These are phyloP conservation scores for Cladosporium cucumerinum DNA, from an alignment of 2,329 filamentous ascomycete species.

Conservation along the genomic window DNA sequence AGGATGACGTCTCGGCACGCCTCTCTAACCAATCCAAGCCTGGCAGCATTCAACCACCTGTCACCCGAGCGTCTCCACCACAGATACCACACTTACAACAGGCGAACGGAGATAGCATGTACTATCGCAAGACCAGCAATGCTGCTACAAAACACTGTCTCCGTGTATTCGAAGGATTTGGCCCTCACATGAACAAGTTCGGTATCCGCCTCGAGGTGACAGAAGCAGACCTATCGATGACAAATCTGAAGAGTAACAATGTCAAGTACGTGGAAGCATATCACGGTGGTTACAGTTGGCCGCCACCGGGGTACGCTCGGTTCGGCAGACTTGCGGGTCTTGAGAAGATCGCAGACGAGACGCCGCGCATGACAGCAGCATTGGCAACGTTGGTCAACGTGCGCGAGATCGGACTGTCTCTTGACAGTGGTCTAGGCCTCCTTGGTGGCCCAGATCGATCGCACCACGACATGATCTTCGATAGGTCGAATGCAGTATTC, in stretches of 20 bases:
- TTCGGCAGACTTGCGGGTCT: conserved; percentile 59
- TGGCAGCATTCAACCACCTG: background rate
- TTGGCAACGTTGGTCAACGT: conserved; percentile 56
- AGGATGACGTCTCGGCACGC: conserved; percentile 32
- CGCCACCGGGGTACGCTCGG: conserved; percentile 56
- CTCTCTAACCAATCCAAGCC: conserved; percentile 31
- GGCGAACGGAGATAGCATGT: conserved; percentile 28
- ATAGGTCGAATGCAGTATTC: conserved; percentile 46
- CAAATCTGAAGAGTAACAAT: conserved; percentile 52
- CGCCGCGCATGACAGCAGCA: conserved; percentile 58
- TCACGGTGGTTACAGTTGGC: conserved; percentile 66
- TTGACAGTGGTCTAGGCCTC: conserved; percentile 67
- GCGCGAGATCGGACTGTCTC: conserved; percentile 62
- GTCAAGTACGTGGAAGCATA: conserved; percentile 56
- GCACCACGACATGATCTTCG: conserved; percentile 46
- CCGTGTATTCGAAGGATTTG: conserved; percentile 60
- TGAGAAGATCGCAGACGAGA: conserved; percentile 63
- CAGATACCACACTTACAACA: background rate
- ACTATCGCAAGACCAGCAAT: conserved; percentile 41
- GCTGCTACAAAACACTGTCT: conserved; percentile 48
- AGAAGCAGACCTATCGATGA: conserved; percentile 48
- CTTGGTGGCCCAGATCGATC: conserved; percentile 60
- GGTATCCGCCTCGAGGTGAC: conserved; percentile 68
- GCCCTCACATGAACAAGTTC: conserved; percentile 58
- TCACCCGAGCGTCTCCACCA: too few species aligned